Evolutionary conservation across 2,329 filamentous ascomycete genomes (phyloP).

Genomic region (Nothopassalora personata): DNA sequence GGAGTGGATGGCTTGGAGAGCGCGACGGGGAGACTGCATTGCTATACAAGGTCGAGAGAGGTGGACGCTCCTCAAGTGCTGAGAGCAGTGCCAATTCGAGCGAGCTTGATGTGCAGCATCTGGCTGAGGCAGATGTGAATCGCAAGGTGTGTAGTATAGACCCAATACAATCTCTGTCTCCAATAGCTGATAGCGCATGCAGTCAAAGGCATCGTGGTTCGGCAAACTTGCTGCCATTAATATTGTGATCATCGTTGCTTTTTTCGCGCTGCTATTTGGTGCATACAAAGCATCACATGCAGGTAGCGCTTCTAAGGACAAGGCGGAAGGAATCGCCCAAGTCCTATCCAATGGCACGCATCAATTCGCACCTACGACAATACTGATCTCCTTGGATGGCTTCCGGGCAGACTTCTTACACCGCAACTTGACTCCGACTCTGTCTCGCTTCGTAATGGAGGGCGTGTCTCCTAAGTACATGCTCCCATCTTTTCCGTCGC

Average conservation of each 20-base stretch:
- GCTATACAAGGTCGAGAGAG: constrained; percentile 89
- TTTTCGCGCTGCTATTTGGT: constrained; percentile 51
- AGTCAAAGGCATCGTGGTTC: constrained; percentile 33
- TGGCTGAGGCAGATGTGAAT: constrained; percentile 48
- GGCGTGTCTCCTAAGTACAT: constrained; percentile 90
- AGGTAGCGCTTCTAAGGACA: not conserved
- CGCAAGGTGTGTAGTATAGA: constrained; percentile 29
- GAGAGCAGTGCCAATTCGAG: constrained; percentile 33
- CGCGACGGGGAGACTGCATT: constrained; percentile 65
- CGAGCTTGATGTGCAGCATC: constrained; percentile 43
- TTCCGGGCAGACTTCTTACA: constrained; percentile 92
- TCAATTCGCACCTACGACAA: constrained; percentile 82
- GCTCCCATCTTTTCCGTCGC: constrained; percentile 88
- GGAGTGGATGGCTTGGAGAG: constrained; percentile 43
- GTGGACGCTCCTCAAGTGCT: constrained; percentile 47
- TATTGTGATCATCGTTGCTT: constrained; percentile 47
- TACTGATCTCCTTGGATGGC: constrained; percentile 89
- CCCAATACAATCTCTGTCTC: not conserved
- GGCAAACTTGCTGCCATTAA: constrained; percentile 40
- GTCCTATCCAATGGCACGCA: constrained; percentile 73
- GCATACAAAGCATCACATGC: constrained; percentile 51
- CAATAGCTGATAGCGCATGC: constrained; percentile 32
- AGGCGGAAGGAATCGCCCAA: constrained; percentile 12
- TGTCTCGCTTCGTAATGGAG: constrained; percentile 71
- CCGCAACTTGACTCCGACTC: constrained; percentile 73